Evolutionary conservation across 176 grass and related monocot genomes (phyloP).

Genomic region (Aegilops longissima): DNA sequence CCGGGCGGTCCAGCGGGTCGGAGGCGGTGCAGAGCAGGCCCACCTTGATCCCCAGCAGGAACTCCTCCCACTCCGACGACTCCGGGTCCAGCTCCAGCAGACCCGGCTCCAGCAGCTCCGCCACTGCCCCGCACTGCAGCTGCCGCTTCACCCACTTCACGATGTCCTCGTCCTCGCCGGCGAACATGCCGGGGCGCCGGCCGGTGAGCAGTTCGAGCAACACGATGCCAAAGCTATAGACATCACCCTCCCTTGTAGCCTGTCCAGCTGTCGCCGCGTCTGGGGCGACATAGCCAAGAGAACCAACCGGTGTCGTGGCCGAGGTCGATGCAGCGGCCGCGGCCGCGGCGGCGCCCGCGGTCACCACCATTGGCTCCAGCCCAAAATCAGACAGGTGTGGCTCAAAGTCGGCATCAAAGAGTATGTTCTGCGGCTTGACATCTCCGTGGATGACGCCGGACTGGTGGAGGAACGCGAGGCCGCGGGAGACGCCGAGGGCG

Average conservation of each 20-base stretch:
- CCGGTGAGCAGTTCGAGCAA: constrained; percentile 89
- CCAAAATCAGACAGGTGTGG: constrained; percentile 94
- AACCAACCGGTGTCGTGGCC: constrained; percentile 62
- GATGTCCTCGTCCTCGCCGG: constrained; percentile 95
- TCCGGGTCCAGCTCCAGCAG: constrained; percentile 95
- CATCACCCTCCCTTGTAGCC: constrained; percentile 87
- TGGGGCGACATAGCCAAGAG: constrained; percentile 84
- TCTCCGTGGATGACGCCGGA: constrained; percentile 92
- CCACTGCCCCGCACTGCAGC: constrained; percentile 82
- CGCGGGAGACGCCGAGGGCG: constrained; percentile 82
- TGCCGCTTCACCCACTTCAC: constrained; percentile 99
- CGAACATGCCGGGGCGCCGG: constrained; percentile 87
- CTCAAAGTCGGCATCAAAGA: constrained; percentile 97
- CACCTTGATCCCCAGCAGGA: constrained; percentile 94
- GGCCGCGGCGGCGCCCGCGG: constrained; percentile 62
- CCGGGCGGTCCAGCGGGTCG: constrained; percentile 75
- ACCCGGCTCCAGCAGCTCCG: constrained; percentile 86
- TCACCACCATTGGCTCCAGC: constrained; percentile 91
- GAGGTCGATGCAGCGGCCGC: constrained; percentile 62
- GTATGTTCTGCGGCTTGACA: constrained; percentile 88
- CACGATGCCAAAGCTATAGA: constrained; percentile 97
- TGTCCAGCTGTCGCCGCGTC: constrained; percentile 76
- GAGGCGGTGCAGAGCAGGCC: constrained; percentile 90
- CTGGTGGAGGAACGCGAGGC: constrained; percentile 82
- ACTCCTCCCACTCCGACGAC: constrained; percentile 97